Evolutionary conservation across 176 grass and related monocot genomes (phyloP).

Genomic region (Thalia dealbata): DNA sequence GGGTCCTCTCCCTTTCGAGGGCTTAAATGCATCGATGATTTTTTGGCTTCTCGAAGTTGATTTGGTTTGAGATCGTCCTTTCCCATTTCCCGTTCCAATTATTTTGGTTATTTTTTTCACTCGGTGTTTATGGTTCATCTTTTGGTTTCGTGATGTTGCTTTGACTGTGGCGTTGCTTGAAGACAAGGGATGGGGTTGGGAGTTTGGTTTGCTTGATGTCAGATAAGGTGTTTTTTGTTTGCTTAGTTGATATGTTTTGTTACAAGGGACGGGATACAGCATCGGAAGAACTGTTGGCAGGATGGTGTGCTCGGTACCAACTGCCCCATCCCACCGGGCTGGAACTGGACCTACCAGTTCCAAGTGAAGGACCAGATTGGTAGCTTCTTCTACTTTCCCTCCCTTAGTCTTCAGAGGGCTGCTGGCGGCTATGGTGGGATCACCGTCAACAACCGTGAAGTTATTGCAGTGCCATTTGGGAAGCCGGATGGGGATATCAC

Average conservation of each 20-base stretch:
- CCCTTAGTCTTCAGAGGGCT: slow-evolving; percentile 15
- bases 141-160: neutral
- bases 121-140: neutral
- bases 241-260: neutral
- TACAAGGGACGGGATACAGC: slow-evolving; percentile 23
- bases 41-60: neutral
- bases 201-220: neutral
- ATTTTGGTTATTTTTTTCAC: neutral
- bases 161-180: neutral
- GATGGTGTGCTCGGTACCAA: slow-evolving; percentile 23
- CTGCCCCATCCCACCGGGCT: slow-evolving; percentile 21
- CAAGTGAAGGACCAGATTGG: slow-evolving; percentile 29
- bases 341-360: slow-evolving; percentile 30
- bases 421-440: slow-evolving; percentile 23
- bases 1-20: neutral
- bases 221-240: neutral
- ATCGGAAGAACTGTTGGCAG: slow-evolving; percentile 27
- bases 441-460: slow-evolving; percentile 22
- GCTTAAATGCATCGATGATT: no score
- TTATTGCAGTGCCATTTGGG: slow-evolving; percentile 19
- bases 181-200: neutral
- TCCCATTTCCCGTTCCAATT: neutral
- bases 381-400: slow-evolving; percentile 26
- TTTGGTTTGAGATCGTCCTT: neutral
- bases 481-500: slow-evolving; percentile 20